Base-by-base conservation (phyloP, 2,329 filamentous ascomycete species). In the Pseudogymnoascus sp. region DNA sequence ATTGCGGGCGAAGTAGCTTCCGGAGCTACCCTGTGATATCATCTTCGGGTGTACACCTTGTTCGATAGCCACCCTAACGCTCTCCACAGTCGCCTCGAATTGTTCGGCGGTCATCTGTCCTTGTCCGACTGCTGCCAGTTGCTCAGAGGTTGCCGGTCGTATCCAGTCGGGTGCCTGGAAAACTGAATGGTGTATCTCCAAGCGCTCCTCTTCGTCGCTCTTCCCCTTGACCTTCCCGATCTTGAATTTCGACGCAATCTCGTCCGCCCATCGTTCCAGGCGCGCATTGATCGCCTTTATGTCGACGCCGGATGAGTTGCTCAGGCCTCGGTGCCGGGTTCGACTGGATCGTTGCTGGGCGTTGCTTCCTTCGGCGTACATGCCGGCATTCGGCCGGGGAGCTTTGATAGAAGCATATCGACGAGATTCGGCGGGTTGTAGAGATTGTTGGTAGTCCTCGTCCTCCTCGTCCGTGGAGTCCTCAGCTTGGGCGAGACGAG, bases 231-330 rank as follows among this genome's bases (percentile, higher is more conserved):
- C 86, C 71, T 87, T 87, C 69, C 84, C 81, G 68, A 93, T 90
- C 79, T 96, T 97, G 83, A 99, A 97, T 71, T 96, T 95, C 69
- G 91, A 90, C 31, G 95, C 93, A 72, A 99, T 97, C 77, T 99
- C 95, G 70, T 97, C 95, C 14, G 95, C 95, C 95, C 95, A 99
- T 73, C 90, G 84, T 77, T 99, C 95, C 26, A 99, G 80, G 23
- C 95, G 84, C 65, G 93, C 93, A 76, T 99, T 99, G 77, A 99
- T 97, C 65, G 95, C 95, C 75, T 97, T 97, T 73, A 99, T 90
- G 73, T 99, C 95, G 16, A 99, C 93, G 2, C 93, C 93, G 18
- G 91, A 91, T 70, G 78, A 83, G 71, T 93, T 95, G 73, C 90
- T 89, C 67, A 86, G 81, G 66, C 80, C 77, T 61, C 85, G 81